These are phyloP conservation scores for Diophrys appendiculata DNA, from an alignment of 73 alveolate genomes.

Conservation along the genomic window DNA sequence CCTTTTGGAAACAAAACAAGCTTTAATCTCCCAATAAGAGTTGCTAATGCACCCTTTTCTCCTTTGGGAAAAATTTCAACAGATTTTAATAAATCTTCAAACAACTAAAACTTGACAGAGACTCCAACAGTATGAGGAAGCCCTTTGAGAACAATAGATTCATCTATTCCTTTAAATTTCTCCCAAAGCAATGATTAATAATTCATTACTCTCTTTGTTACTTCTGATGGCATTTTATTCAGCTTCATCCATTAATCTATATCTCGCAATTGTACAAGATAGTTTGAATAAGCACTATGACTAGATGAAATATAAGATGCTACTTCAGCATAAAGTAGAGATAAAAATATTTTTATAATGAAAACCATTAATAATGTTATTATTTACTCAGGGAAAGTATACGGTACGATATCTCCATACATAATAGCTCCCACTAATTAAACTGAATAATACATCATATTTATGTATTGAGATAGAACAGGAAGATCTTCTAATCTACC, in stretches of 20 bases:
- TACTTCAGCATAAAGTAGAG: constrained; percentile 55
- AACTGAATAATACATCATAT: constrained; percentile 17
- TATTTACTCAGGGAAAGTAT: constrained; percentile 35
- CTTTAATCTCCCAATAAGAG: constrained; percentile 35
- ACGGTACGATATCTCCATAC: constrained; percentile 59
- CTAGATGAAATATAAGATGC: constrained; percentile 22
- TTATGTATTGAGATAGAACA: constrained; percentile 22
- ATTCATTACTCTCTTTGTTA: constrained; percentile 27
- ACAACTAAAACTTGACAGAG: constrained; percentile 23
- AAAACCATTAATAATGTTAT: constrained; percentile 20
- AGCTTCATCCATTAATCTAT: constrained; percentile 43
- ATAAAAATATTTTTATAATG: constrained; percentile 17
- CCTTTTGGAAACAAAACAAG: constrained; percentile 32
- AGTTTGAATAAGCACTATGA: constrained; percentile 31
- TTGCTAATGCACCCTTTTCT: constrained; percentile 40
- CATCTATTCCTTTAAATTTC: constrained; percentile 60
- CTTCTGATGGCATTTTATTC: constrained; percentile 12
- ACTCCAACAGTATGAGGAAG: constrained; percentile 42
- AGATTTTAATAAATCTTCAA: constrained; percentile 23
- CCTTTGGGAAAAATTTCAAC: constrained; percentile 46
- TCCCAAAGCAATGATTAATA: constrained; percentile 38
- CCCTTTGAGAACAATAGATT: constrained; percentile 36
- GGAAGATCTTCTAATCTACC: constrained; percentile 6
- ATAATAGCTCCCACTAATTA: constrained; percentile 35
- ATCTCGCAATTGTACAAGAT: constrained; percentile 6